Conservation (phyloP, 192 early-diverging fungal genomes). For the Geranomyces michiganensis region DNA sequence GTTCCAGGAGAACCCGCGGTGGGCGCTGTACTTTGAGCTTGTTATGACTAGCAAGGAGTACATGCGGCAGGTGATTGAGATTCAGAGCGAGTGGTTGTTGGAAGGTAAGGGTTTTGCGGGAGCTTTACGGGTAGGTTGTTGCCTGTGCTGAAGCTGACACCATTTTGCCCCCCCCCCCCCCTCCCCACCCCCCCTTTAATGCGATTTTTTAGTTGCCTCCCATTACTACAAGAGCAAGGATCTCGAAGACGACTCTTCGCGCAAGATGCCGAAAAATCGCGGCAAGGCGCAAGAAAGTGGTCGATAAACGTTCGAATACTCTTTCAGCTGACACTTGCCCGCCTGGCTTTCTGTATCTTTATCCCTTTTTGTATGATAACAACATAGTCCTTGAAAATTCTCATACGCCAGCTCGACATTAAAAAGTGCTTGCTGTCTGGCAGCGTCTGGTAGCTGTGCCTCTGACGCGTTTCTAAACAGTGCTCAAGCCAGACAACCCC, state of each 20-base stretch:
- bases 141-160: neutral
- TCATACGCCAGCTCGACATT: too few relatives aligned
- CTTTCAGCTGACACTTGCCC: too few relatives aligned
- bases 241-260: slow-evolving; percentile 52
- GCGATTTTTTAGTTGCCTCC: slow-evolving; percentile 65
- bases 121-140: slow-evolving; percentile 9
- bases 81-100: slow-evolving; percentile 80
- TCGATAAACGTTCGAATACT: neutral
- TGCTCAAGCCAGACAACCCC: too few relatives aligned
- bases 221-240: slow-evolving; percentile 79
- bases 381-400: too few relatives aligned
- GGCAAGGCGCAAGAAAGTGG: slow-evolving; percentile 41
- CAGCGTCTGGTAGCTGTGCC: too few relatives aligned
- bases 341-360: too few relatives aligned
- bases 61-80: slow-evolving; percentile 93
- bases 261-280: slow-evolving; percentile 49
- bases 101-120: slow-evolving; percentile 54
- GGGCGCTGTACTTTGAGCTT: slow-evolving; percentile 91
- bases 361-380: too few relatives aligned
- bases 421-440: too few relatives aligned
- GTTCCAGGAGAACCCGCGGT: slow-evolving; percentile 79
- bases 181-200: too few relatives aligned
- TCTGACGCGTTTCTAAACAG: too few relatives aligned
- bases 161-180: too few relatives aligned
- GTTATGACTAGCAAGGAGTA: slow-evolving; percentile 93